Evolutionary conservation across 1,284 basidiomycete genomes (phyloP).

Genomic region (Boletus smithii): DNA sequence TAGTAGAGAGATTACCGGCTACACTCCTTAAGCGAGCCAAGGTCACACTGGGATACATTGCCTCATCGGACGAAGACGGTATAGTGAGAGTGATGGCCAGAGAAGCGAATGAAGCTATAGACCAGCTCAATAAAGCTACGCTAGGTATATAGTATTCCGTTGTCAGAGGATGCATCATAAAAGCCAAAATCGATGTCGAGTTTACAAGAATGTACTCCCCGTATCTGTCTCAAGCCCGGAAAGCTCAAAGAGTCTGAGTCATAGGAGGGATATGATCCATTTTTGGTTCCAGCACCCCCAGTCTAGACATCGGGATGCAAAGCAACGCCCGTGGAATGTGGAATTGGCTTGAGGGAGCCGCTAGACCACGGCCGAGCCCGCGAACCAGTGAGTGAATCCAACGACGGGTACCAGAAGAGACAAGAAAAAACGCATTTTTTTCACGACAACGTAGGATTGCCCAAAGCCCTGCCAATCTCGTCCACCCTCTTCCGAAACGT

Average conservation of each 20-base stretch:
- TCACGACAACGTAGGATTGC: conserved; percentile 24
- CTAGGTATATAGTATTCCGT: conserved; percentile 41
- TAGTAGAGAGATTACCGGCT: conserved; percentile 33
- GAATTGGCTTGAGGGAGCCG: conserved; percentile 24
- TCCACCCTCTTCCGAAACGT: conserved; percentile 65
- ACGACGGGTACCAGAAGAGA: not conserved
- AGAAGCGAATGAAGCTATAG: conserved; percentile 61
- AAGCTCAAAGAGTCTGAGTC: conserved; percentile 67
- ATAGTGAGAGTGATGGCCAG: conserved; percentile 77
- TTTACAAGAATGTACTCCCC: conserved; percentile 59
- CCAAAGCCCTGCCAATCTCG: conserved; percentile 60
- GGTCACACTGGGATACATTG: conserved; percentile 68
- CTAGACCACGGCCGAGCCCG: conserved; percentile 26
- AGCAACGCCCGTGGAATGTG: conserved; percentile 22
- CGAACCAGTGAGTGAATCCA: conserved; percentile 23
- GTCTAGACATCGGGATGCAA: conserved; percentile 11
- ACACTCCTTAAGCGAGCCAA: conserved; percentile 51
- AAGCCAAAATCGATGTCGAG: too few species aligned
- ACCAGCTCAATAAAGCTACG: conserved; percentile 48
- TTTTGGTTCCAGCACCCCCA: conserved; percentile 59
- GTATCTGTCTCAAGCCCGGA: conserved; percentile 84
- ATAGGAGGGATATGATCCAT: conserved; percentile 61
- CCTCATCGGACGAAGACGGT: conserved; percentile 68
- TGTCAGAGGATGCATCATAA: too few species aligned
- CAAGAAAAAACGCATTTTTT: not conserved